Evolutionary conservation across 2,329 filamentous ascomycete genomes (phyloP).

Genomic region (Pyrenophora teres): DNA sequence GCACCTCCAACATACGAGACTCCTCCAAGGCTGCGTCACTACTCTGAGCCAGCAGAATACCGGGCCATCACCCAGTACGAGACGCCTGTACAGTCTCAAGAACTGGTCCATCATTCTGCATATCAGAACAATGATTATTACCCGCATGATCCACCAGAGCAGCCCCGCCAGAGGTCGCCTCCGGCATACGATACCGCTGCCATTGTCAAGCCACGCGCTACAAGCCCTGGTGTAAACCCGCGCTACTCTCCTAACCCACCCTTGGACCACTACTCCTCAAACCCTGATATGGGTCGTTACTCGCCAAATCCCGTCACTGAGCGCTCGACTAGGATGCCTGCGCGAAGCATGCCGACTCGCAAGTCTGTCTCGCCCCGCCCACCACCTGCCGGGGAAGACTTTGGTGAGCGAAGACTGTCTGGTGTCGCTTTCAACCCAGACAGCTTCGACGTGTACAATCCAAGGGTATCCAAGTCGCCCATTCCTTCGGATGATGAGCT

Average conservation of each 20-base stretch:
- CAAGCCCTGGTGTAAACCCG: slow-evolving; percentile 49
- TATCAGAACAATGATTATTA: slow-evolving; percentile 45
- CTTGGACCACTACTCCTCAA: slow-evolving; percentile 22
- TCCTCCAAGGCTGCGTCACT: slow-evolving; percentile 35
- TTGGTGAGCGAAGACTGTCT: slow-evolving; percentile 58
- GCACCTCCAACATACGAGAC: slow-evolving; percentile 27
- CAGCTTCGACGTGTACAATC: slow-evolving; percentile 75
- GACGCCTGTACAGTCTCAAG: slow-evolving; percentile 32
- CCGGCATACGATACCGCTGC: slow-evolving; percentile 47
- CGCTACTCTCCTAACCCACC: slow-evolving; percentile 23
- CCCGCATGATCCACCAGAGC: slow-evolving; percentile 49
- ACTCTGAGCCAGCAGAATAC: slow-evolving; percentile 44
- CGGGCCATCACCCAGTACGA: slow-evolving; percentile 41
- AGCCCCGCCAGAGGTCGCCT: slow-evolving; percentile 44
- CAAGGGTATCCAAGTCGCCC: slow-evolving; percentile 46
- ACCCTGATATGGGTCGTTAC: slow-evolving; percentile 10
- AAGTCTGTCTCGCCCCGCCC: slow-evolving; percentile 78
- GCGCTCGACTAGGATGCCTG: slow-evolving; percentile 49
- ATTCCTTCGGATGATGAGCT: slow-evolving; percentile 30
- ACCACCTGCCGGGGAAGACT: slow-evolving; percentile 49
- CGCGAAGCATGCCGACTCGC: slow-evolving; percentile 58
- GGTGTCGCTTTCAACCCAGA: slow-evolving; percentile 75
- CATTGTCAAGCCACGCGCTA: slow-evolving; percentile 50
- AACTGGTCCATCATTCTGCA: slow-evolving; percentile 36
- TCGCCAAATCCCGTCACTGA: slow-evolving; percentile 36